Percentiles rank a stretch among this genome's conserved stretches.
phyloP scores from a whole-genome alignment of 495 filamentous ascomycete genomes.

The Penicillium daleae region DNA sequence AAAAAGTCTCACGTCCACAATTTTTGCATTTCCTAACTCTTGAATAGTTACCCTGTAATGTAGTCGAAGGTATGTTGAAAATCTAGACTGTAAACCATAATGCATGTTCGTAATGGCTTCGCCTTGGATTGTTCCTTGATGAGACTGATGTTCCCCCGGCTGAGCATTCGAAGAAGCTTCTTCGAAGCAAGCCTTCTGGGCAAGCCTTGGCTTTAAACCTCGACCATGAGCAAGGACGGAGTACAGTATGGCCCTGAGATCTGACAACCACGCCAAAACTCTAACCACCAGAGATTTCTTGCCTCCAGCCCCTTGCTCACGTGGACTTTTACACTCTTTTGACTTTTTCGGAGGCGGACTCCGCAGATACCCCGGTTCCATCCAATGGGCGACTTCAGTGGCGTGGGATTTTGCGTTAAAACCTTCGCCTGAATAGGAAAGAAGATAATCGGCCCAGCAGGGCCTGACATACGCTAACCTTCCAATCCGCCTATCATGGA shows the following conservation, averaged over 20 bases:
- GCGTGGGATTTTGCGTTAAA: not conserved
- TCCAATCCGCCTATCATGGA: not conserved
- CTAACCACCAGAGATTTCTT: not conserved
- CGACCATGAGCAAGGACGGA: too few species aligned
- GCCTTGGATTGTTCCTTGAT: not conserved
- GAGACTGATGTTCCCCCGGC: not conserved
- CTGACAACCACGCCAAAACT: not conserved
- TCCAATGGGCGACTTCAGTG: constrained; percentile 9
- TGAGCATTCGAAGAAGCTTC: constrained; percentile 6
- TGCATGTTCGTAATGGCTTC: not conserved
- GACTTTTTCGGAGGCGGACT: constrained; percentile 9
- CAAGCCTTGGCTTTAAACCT: constrained; percentile 6
- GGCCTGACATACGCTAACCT: constrained; percentile 2
- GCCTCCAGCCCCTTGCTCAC: not conserved
- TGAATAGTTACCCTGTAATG: too few species aligned
- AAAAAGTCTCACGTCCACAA: not conserved
- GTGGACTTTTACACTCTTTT: not conserved
- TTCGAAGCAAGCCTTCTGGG: constrained; percentile 14
- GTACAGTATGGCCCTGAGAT: not conserved
- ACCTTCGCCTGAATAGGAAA: not conserved
- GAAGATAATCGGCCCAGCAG: not conserved
- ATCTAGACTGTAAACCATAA: not conserved
- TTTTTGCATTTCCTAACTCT: too few species aligned
- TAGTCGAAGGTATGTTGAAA: too few species aligned
- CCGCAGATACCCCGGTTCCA: constrained; percentile 2